Evolutionary conservation across 2,329 filamentous ascomycete species (phyloP).

Genomic region (Talaromyces sp.): DNA sequence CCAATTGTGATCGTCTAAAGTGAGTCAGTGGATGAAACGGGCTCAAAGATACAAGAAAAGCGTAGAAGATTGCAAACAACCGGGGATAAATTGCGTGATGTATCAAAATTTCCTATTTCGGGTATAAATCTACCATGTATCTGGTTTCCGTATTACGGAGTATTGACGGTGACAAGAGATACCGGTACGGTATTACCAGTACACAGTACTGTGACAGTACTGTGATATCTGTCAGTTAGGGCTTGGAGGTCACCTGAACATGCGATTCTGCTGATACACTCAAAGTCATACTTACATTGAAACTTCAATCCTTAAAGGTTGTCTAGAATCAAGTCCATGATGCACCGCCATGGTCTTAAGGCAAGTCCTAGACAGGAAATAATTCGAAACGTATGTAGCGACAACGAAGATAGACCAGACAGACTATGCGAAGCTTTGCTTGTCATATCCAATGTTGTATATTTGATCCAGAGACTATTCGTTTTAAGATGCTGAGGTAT

Average conservation of each 20-base stretch:
- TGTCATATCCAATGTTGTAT: background rate
- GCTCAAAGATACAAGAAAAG: background rate
- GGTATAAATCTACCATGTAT: background rate
- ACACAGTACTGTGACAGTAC: background rate
- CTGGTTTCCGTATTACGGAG: background rate
- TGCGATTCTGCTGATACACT: background rate
- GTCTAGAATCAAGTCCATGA: background rate
- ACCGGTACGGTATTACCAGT: background rate
- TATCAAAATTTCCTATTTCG: constrained; percentile 7
- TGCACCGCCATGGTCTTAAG: background rate
- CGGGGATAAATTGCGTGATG: constrained; percentile 16
- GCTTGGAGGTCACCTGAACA: background rate
- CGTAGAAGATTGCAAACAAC: constrained; percentile 8
- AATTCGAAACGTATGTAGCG: background rate
- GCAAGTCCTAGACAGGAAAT: background rate
- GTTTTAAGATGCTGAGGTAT: background rate
- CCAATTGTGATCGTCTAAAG: background rate
- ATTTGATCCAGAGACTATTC: background rate
- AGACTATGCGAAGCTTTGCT: background rate
- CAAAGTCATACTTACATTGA: background rate
- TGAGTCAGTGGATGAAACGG: background rate
- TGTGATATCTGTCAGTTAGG: background rate
- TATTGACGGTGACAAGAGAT: background rate
- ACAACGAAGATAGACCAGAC: background rate
- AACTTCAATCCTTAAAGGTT: background rate